Percentiles rank a stretch among this genome's conserved stretches.
These are phyloP conservation scores for Thielaviopsis punctulata DNA, from an alignment of 2,329 filamentous ascomycete species.

Conservation along the genomic window DNA sequence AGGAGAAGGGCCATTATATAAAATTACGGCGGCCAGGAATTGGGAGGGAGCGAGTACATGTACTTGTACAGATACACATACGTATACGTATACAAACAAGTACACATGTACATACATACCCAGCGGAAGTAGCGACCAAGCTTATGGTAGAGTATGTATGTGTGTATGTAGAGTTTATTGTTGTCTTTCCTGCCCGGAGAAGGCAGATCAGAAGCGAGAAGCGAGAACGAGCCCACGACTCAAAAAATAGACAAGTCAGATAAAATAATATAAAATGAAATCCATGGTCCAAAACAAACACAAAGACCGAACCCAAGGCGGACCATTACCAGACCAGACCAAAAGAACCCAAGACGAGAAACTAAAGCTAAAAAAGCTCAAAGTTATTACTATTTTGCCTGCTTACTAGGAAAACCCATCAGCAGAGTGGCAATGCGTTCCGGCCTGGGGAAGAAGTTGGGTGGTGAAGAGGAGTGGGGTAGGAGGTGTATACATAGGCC, in stretches of 20 bases:
- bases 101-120: no score
- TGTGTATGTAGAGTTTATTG: background rate
- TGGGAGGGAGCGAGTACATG: background rate
- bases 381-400: no score
- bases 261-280: no score
- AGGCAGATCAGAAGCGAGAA: background rate
- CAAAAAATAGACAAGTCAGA: no score
- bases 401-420: background rate
- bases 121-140: constrained; percentile 1
- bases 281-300: background rate
- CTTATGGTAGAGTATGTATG: background rate
- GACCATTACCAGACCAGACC: no score
- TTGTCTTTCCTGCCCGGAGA: background rate
- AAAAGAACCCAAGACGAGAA: background rate
- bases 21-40: background rate
- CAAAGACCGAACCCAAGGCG: no score
- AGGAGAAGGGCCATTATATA: constrained; percentile 8
- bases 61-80: no score
- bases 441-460: background rate
- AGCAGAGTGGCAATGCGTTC: background rate
- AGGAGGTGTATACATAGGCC: background rate
- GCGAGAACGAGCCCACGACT: background rate
- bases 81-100: no score
- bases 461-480: background rate
- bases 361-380: background rate